These are phyloP conservation scores for Sordariomycetes sp. DNA, from an alignment of 2,329 filamentous ascomycete genomes.

Conservation along the genomic window DNA sequence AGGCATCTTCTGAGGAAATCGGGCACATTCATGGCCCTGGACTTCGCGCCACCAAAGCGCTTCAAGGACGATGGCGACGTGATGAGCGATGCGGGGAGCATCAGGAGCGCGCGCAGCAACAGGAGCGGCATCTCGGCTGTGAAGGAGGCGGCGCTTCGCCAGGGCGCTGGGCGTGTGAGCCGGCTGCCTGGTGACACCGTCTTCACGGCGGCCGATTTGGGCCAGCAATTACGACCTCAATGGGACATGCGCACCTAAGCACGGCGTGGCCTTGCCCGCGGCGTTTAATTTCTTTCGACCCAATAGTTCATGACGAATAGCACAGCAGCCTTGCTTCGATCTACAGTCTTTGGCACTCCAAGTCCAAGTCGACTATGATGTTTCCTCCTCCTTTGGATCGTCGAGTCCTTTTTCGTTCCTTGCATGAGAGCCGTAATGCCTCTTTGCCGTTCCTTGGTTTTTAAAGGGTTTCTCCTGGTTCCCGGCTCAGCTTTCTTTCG, in stretches of 20 bases:
- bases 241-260: conserved; percentile 2
- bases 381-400: background rate
- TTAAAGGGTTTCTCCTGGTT: conserved; percentile 13
- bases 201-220: conserved; percentile 61
- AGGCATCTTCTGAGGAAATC: conserved; percentile 69
- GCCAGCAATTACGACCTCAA: conserved; percentile 46
- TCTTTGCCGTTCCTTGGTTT: background rate
- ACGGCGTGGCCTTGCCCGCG: background rate
- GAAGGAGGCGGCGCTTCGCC: conserved; percentile 62
- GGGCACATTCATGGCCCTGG: conserved; percentile 64
- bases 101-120: conserved; percentile 55
- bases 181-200: conserved; percentile 73
- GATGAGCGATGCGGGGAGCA: conserved; percentile 57
- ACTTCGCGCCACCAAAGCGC: conserved; percentile 70
- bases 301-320: too few relatives aligned
- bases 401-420: background rate
- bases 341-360: background rate
- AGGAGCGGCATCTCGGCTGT: conserved; percentile 65
- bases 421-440: background rate
- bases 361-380: background rate
- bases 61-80: conserved; percentile 49
- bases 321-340: background rate
- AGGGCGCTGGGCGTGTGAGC: conserved; percentile 77
- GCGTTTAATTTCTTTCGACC: background rate
- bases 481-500: background rate